Evolutionary conservation across 75 land plant species (phyloP), one percentile per base, ranked within the genome.

Genomic region (Cupressus sempervirens): DNA sequence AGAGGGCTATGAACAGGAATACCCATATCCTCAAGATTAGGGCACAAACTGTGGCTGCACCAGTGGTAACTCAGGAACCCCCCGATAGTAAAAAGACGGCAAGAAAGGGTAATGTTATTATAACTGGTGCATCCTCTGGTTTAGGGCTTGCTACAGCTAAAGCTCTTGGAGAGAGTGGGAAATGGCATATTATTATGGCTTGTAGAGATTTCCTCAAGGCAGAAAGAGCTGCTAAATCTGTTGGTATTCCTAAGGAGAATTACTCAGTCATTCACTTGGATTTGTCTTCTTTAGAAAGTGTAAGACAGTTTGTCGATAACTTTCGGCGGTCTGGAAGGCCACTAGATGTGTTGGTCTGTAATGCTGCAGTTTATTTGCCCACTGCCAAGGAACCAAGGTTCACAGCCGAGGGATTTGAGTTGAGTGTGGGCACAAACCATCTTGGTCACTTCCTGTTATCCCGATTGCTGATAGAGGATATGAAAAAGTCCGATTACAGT

Each of bases 71-170:
- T 85, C 46, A 83, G 46, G 83, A 86, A 18, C 1, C 93, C 23
- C 30, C 87, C 13, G 88, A 88, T 10, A 90, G 88, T 15, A 95
- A 96, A 90, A 96, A 96, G 84, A 98, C 96, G 7, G 87, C 90
- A 48, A 90, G 97, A 41, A 93, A 96, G 90, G 92, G 94, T 6
- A 93, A 84, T 41, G 94, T 91, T 29, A 83, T 98, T 4, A 87
- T 98, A 81, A 98, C 99, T 0, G 98, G 99, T 13, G 99, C 99
- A 81, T 98, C 98, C 18, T 98, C 99, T 30, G 98, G 99, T n/a
- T 87, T 98, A 26, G 99, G 99, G 29, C 90, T 98, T 16, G 98
- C 99, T 41, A 92, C 99, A 20, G 96, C 99, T 48, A 96, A 94
- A 89, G 94, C 96, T 15, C 87, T 98, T 26, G 99, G 94, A 15